phyloP scores from a whole-genome alignment of 306 rosid genomes.

The Cucurbita ficifolia region DNA sequence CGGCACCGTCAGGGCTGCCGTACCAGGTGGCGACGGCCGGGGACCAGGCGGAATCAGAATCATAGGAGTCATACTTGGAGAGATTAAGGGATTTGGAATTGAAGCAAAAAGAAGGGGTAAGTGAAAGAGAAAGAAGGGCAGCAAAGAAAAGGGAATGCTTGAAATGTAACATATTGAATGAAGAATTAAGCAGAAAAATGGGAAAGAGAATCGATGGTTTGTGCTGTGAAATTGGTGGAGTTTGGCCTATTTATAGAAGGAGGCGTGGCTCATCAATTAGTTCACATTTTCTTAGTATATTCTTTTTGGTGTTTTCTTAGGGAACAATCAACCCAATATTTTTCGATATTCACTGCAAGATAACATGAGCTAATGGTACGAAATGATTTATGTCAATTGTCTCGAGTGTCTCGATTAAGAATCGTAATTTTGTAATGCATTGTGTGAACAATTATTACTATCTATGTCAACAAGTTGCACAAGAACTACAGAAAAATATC shows the following conservation, averaged over 20 bases:
- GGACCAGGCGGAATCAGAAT: not conserved
- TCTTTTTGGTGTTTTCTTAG: not conserved
- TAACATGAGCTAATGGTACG: no score
- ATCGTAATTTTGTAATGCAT: no score
- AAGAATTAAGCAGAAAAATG: not conserved
- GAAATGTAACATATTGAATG: not conserved
- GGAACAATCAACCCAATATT: not conserved
- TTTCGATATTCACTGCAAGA: no score
- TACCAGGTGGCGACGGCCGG: slow-evolving; percentile 13
- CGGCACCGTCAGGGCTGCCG: slow-evolving; percentile 1
- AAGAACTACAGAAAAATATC: no score
- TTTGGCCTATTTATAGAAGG: not conserved
- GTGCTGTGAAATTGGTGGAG: not conserved
- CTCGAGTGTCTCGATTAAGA: no score
- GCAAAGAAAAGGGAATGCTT: not conserved
- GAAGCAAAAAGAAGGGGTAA: slow-evolving; percentile 1
- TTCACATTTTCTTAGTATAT: not conserved
- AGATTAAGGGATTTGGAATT: not conserved
- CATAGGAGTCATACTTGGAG: not conserved
- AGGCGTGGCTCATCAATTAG: not conserved
- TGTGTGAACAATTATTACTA: no score
- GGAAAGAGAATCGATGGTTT: not conserved
- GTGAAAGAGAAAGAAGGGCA: not conserved
- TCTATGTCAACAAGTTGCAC: no score
- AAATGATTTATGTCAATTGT: no score